These are phyloP conservation scores for Corymbia calophylla DNA, from an alignment of 441 rosid species.

Conservation along the genomic window DNA sequence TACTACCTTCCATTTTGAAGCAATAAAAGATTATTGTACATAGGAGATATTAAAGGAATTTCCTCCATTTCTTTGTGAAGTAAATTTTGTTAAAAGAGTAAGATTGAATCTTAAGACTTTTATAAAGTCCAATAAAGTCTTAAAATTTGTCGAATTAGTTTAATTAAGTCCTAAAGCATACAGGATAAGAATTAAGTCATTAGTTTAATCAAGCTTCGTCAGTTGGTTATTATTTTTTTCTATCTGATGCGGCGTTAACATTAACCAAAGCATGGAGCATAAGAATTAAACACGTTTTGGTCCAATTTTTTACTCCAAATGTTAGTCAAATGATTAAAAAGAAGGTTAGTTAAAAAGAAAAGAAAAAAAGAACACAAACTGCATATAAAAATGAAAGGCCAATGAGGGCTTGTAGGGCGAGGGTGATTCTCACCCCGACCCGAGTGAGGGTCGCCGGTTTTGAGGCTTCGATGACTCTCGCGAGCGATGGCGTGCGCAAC, in stretches of 20 bases:
- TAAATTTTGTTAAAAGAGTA: background rate
- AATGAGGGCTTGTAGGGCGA: too few relatives aligned
- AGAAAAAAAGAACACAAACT: too few relatives aligned
- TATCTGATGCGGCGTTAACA: background rate
- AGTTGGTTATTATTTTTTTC: background rate
- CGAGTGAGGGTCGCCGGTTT: too few relatives aligned
- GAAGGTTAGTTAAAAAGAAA: background rate
- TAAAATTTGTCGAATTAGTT: background rate
- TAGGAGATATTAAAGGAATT: background rate
- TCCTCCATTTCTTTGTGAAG: background rate
- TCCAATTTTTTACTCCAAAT: background rate
- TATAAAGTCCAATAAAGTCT: background rate
- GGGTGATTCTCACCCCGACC: too few relatives aligned
- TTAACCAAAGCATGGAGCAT: background rate
- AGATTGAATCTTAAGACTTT: background rate
- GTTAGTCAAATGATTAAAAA: background rate
- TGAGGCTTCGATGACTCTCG: too few relatives aligned
- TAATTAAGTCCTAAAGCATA: background rate
- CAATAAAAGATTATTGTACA: background rate
- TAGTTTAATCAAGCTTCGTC: background rate
- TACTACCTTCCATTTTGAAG: background rate
- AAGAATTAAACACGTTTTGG: background rate
- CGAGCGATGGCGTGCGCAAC: too few relatives aligned
- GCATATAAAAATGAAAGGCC: background rate
- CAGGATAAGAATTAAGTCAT: background rate